Conservation (phyloP, 345 rosid species). For the Eutrema yunnanense region DNA sequence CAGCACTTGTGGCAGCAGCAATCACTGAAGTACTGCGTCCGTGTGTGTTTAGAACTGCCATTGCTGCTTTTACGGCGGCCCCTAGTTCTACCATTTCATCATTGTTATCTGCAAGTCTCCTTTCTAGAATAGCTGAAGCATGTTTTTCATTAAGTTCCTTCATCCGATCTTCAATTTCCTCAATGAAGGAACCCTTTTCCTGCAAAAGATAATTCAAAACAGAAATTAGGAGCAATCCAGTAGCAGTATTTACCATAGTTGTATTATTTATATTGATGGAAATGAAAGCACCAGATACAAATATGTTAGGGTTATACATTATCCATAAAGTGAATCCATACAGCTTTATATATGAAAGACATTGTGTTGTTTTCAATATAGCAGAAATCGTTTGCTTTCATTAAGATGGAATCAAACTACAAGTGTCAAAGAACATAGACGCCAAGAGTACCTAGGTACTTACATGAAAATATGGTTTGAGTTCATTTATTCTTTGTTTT, state of each 20-base stretch:
- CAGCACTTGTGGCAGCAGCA: constrained; percentile 67
- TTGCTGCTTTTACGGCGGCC: constrained; percentile 85
- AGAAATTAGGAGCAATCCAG: constrained; percentile 2
- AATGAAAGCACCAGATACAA: background rate
- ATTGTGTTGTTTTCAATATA: background rate
- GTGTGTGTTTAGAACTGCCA: constrained; percentile 47
- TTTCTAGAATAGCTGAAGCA: constrained; percentile 61
- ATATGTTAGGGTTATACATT: background rate
- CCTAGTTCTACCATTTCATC: constrained; percentile 86
- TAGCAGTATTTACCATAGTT: background rate
- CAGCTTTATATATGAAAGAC: background rate
- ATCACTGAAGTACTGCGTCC: constrained; percentile 55
- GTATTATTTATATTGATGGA: background rate
- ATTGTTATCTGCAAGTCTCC: constrained; percentile 73
- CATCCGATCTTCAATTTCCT: constrained; percentile 85
- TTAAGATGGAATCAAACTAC: background rate
- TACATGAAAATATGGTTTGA: background rate
- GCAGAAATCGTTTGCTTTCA: constrained; percentile 1
- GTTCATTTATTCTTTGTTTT: background rate
- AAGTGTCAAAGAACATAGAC: background rate
- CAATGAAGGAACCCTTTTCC: constrained; percentile 84
- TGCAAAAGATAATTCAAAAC: constrained; percentile 27
- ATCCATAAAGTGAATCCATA: background rate
- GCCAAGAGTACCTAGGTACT: background rate
- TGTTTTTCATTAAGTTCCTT: constrained; percentile 74